Percentiles rank a stretch among this genome's conserved stretches.
These are phyloP conservation scores for Ramaria rubella DNA, from an alignment of 768 basidiomycete species.

Conservation along the genomic window DNA sequence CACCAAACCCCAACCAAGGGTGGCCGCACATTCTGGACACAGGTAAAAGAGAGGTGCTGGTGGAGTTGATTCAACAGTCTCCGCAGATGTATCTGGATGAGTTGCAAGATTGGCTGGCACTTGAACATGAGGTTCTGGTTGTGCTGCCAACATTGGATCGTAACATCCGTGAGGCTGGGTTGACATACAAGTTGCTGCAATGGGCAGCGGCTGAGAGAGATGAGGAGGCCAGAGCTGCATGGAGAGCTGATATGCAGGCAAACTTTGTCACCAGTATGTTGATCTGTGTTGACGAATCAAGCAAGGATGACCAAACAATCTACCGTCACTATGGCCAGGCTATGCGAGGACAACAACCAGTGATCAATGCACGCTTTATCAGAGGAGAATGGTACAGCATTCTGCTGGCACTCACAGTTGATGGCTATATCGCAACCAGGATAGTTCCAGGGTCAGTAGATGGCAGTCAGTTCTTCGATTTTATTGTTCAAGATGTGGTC, in stretches of 20 bases:
- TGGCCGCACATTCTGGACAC: background rate
- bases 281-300: too few relatives aligned
- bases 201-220: slow-evolving; percentile 16
- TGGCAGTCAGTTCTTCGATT: slow-evolving; percentile 29
- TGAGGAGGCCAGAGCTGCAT: slow-evolving; percentile 11
- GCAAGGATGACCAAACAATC: slow-evolving; percentile 13
- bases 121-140: too few relatives aligned
- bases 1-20: background rate
- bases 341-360: slow-evolving; percentile 17
- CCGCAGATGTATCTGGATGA: slow-evolving; percentile 21
- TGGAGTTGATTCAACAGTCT: background rate
- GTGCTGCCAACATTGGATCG: slow-evolving; percentile 14
- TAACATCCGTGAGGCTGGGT: too few relatives aligned
- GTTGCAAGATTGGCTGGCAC: too few relatives aligned
- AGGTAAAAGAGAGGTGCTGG: background rate
- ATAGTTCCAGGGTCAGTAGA: slow-evolving; percentile 30
- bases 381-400: slow-evolving; percentile 28
- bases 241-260: too few relatives aligned
- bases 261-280: too few relatives aligned
- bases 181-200: slow-evolving; percentile 22
- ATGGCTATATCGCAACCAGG: slow-evolving; percentile 30
- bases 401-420: slow-evolving; percentile 27
- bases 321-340: slow-evolving; percentile 24
- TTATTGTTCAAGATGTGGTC: slow-evolving; percentile 32
- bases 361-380: slow-evolving; percentile 20